Evolutionary conservation across 305 asterid genomes (phyloP).

Genomic region (Plantago coronopus): DNA sequence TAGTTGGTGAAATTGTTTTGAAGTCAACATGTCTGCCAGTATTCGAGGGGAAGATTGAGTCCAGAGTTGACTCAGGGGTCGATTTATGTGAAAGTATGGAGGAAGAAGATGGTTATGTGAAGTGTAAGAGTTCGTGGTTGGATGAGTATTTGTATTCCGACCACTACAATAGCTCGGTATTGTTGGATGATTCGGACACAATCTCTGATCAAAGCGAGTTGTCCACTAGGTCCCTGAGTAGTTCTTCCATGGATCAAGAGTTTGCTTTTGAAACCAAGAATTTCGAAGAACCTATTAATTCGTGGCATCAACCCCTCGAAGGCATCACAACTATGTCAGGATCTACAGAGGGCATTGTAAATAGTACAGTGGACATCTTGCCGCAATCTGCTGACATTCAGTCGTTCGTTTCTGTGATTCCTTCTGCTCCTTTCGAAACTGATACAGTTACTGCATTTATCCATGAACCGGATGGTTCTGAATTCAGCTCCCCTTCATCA

Average conservation of each 20-base stretch:
- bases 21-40: background rate
- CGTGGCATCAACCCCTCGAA: background rate
- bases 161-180: constrained; percentile 7
- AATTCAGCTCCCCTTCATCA: background rate
- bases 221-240: background rate
- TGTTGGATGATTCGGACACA: background rate
- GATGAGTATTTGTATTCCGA: constrained; percentile 31
- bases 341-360: background rate
- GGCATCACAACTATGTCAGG: constrained; percentile 1
- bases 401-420: background rate
- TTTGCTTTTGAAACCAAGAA: background rate
- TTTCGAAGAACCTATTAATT: background rate
- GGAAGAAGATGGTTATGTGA: background rate
- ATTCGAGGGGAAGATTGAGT: background rate
- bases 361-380: background rate
- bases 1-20: constrained; percentile 1
- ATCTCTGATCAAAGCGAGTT: constrained; percentile 6
- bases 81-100: background rate
- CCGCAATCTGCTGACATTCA: constrained; percentile 4
- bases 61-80: background rate
- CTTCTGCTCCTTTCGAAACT: background rate
- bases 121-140: constrained; percentile 29
- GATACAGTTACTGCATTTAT: background rate
- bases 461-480: constrained; percentile 16
- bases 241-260: constrained; percentile 12